Conservation (phyloP, 176 grass and related monocot species). For the Urochloa ruziziensis region DNA sequence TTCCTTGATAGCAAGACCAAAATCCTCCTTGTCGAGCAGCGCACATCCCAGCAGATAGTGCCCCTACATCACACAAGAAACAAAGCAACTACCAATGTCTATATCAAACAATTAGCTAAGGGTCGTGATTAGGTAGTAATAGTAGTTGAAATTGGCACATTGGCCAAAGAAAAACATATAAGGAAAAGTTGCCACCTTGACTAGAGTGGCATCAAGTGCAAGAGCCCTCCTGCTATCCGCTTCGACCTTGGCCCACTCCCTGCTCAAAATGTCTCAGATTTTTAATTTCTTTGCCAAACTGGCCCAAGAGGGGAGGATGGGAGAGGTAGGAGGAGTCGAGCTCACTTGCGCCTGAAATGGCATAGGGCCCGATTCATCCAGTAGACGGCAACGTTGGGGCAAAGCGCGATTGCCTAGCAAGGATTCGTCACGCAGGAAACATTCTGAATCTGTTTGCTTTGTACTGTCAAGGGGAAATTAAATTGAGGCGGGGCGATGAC, state of each 20-base stretch:
- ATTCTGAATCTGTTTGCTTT: background rate
- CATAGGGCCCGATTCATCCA: constrained; percentile 82
- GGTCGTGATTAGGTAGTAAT: background rate
- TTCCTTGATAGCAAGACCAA: constrained; percentile 45
- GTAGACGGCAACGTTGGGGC: constrained; percentile 71
- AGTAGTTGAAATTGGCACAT: background rate
- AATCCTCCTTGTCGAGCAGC: constrained; percentile 62
- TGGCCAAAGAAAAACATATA: background rate
- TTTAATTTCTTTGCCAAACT: background rate
- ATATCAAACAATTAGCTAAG: background rate
- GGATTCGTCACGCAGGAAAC: background rate
- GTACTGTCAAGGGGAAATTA: background rate
- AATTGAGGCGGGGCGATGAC: background rate
- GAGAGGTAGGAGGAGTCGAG: background rate
- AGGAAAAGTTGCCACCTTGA: constrained; percentile 46
- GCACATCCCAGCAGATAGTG: constrained; percentile 73
- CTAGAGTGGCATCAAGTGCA: constrained; percentile 56
- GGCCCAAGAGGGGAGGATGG: background rate
- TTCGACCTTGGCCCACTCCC: constrained; percentile 85
- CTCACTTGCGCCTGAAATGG: constrained; percentile 66
- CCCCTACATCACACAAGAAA: constrained; percentile 36
- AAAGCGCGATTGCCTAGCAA: constrained; percentile 78
- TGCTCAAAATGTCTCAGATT: background rate
- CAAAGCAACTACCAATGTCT: background rate
- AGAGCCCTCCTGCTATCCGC: constrained; percentile 86